phyloP scores from a whole-genome alignment of 2,329 filamentous ascomycete genomes.

The Microdochium trichocladiopsis region DNA sequence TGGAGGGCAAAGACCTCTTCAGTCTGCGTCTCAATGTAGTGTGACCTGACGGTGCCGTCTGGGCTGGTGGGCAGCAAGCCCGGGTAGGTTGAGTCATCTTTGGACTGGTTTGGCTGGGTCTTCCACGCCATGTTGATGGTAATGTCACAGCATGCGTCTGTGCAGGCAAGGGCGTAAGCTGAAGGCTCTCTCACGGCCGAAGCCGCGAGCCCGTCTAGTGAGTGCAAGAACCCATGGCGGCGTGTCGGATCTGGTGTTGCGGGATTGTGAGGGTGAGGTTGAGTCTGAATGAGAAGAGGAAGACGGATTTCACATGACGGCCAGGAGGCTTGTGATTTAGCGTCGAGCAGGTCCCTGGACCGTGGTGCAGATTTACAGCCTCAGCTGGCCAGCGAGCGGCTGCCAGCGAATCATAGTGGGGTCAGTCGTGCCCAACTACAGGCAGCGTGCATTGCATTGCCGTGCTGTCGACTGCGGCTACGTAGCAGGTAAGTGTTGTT shows the following conservation, averaged over 20 bases:
- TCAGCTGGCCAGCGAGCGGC: not conserved
- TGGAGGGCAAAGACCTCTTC: slow-evolving; percentile 81
- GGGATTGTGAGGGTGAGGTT: not conserved
- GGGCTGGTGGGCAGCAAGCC: slow-evolving; percentile 38
- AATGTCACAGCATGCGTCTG: not conserved
- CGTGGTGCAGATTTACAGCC: not conserved
- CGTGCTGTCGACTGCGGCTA: too few species aligned
- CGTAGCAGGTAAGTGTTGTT: too few species aligned
- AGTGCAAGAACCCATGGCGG: not conserved
- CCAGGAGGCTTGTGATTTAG: not conserved
- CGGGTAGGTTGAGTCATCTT: slow-evolving; percentile 43
- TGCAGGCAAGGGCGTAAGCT: not conserved
- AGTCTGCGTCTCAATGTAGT: slow-evolving; percentile 79
- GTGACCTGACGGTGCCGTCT: slow-evolving; percentile 36
- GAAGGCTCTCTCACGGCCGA: not conserved
- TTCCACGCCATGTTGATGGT: not conserved
- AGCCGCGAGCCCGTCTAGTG: slow-evolving; percentile 1
- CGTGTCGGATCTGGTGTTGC: not conserved
- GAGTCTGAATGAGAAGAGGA: not conserved
- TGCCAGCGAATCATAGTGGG: not conserved
- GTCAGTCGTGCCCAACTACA: not conserved
- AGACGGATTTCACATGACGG: not conserved
- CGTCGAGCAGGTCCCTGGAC: not conserved
- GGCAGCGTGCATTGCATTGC: too few species aligned
- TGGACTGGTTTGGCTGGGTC: slow-evolving; percentile 19